phyloP scores from a whole-genome alignment of 495 filamentous ascomycete species.

The Penicillium longicatenatum region DNA sequence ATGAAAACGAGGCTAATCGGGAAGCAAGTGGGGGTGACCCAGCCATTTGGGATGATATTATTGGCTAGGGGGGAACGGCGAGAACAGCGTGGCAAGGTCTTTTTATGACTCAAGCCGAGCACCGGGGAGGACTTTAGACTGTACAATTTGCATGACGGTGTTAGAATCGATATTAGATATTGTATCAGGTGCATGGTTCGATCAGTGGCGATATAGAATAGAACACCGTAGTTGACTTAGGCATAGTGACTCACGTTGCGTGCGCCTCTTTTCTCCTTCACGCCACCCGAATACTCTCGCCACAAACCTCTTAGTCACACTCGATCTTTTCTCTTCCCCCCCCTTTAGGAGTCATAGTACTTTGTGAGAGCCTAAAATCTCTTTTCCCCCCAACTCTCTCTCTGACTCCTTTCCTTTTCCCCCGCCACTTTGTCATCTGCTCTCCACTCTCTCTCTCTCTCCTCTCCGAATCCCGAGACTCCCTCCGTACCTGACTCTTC shows the following conservation, averaged over 20 bases:
- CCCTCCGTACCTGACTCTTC: constrained; percentile 7
- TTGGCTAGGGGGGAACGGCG: constrained; percentile 8
- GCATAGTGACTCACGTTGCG: not conserved
- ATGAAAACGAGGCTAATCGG: constrained; percentile 11
- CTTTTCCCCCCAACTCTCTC: constrained; percentile 4
- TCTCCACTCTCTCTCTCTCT: constrained; percentile 6
- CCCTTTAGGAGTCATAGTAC: constrained; percentile 19
- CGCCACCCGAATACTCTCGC: constrained; percentile 28
- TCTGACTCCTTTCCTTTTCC: constrained; percentile 7
- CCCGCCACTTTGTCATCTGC: constrained; percentile 3
- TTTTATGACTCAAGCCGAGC: constrained; percentile 12
- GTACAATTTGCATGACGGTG: not conserved
- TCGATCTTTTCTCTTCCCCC: constrained; percentile 1
- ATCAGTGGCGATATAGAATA: not conserved
- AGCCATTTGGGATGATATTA: not conserved
- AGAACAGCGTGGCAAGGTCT: constrained; percentile 28
- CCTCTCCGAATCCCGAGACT: constrained; percentile 4
- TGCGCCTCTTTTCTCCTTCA: constrained; percentile 22
- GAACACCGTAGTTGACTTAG: not conserved
- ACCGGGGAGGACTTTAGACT: not conserved
- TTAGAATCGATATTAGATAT: not conserved
- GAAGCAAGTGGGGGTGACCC: not conserved
- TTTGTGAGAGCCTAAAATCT: constrained; percentile 14
- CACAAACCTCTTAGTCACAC: constrained; percentile 28
- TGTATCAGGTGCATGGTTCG: no score